phyloP scores from a whole-genome alignment of 2,329 filamentous ascomycete genomes.

The Colletotrichum phormii region DNA sequence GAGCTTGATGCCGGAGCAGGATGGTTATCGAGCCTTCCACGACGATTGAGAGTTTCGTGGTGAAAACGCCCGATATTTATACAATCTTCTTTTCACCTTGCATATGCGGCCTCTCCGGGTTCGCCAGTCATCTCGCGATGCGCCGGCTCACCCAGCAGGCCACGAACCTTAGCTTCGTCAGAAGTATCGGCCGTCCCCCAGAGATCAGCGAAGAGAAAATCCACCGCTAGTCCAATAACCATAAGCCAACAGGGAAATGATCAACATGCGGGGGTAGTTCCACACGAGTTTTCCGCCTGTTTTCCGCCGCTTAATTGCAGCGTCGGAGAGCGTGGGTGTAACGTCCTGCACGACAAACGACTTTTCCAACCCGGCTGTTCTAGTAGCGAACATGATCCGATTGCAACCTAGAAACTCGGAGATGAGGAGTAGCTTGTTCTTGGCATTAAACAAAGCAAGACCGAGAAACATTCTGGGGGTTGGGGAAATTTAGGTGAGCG shows the following conservation, averaged over 20 bases:
- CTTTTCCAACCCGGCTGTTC: not conserved
- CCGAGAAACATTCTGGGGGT: not conserved
- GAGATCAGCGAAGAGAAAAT: constrained; percentile 10
- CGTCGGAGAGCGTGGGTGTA: constrained; percentile 3
- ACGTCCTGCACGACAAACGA: constrained; percentile 9
- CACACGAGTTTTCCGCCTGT: constrained; percentile 15
- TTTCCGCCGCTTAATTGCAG: constrained; percentile 1
- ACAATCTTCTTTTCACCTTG: not conserved
- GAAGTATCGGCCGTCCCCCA: constrained; percentile 30
- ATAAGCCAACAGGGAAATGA: constrained; percentile 1
- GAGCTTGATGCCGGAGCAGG: not conserved
- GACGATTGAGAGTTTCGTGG: not conserved
- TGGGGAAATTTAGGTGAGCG: not conserved
- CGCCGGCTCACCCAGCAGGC: not conserved
- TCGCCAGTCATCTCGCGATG: constrained; percentile 3
- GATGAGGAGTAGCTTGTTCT: not conserved
- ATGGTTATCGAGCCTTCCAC: not conserved
- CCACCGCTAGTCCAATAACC: not conserved
- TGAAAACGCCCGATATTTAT: constrained; percentile 2
- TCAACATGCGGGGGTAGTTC: not conserved
- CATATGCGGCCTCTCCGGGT: not conserved
- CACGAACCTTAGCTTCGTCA: constrained; percentile 14
- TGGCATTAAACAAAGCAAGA: not conserved
- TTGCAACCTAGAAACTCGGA: not conserved
- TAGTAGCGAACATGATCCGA: constrained; percentile 3